Base-by-base conservation (phyloP, 768 basidiomycete species). In the Scleroderma citrinum region DNA sequence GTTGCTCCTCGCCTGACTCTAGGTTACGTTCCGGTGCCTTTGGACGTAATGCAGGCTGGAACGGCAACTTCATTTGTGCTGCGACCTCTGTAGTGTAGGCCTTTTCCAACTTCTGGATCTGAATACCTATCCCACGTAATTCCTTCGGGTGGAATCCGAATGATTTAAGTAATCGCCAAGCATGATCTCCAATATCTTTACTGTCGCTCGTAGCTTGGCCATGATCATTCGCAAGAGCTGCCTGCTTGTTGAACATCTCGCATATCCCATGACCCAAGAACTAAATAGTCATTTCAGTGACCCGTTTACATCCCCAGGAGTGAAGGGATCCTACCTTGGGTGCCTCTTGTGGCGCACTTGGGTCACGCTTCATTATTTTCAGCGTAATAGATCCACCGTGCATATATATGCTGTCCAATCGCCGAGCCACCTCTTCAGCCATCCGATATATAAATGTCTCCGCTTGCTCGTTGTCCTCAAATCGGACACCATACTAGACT, bases 201-300 rank as follows among this genome's bases (percentile, higher is more conserved):
- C 76, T 69, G 53, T 96, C 85, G 60, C 80, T 84, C 0, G 92
- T 92, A 6, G 90, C 80, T 19, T 72, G 71, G 1, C 87, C 85
- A 16, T 77, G 79, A 4, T 76, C 72, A 6, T 75, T 81, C 3
- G 74, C 62, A 2, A 94, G 68, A 2, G 81, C 61, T 0, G 72
- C 69, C 60, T 91, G 85, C 61, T 86, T 89, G 65, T 79, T 92
- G 71, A 84, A 91, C 2, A 80, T 72, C 47, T 92, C 83, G 60
- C 92, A 95, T 3, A 76, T 67, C 11, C 95, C 94, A 58, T 96
- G 94, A 0, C 95, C 94, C 59, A 97, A 76, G 58, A 94, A 95
- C 91, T 93, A 56, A 2, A 51, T 32, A 7, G 8, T 39, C 11
- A 52, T 46, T 21, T 48, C 44, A 47, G 35, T 50, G 23, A 43